Base-by-base conservation (phyloP, 2,329 filamentous ascomycete species). In the Colletotrichum sp. region DNA sequence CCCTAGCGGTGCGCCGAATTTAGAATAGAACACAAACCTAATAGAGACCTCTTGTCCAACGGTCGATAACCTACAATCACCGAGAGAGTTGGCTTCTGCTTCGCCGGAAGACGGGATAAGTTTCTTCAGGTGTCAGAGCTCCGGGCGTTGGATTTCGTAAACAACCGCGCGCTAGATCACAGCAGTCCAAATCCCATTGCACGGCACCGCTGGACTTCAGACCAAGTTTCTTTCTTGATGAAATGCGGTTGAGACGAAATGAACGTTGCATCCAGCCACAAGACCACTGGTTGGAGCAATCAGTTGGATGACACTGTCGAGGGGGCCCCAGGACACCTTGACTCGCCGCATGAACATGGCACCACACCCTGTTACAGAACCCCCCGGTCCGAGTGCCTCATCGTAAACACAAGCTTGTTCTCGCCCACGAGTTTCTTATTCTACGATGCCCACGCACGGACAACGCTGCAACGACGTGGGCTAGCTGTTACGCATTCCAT, bases 351-450 rank as follows among this genome's bases (percentile, higher is more conserved):
- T 69, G 30, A 76, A 76, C 39, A 24, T 59, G 34, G 59, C 63
- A 73, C 55, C 64, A 36, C 44, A 39, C 21, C 28, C 39, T 76
- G 73, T 69, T 64, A 76, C 73, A 76, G 52, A 76, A 21, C 69
- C 57, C n/a, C 73, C 65, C 57, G 57, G 73, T 65, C 69, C 55
- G 63, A 63, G 69, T 68, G 52, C 72, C 32, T 66, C 52, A 62
- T 69, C 36, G 34, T 16, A n/a, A 52, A 65, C 44, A 52, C 52
- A 73, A 36, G 21, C 36, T 15, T 52, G n/a, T 44, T 60, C 36
- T 36, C 55, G 13, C 34, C 30, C 5, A 15, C 15, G 28, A 26
- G n/a, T 64, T 55, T 15, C 26, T 26, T 60, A 12, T 57, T 71
- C 18, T 12, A 34, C 10, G 39, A 13, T 5, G 8, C 13, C 32